These are phyloP conservation scores for Coccomyxa sp. DNA, from an alignment of 139 green algal species.

Conservation along the genomic window DNA sequence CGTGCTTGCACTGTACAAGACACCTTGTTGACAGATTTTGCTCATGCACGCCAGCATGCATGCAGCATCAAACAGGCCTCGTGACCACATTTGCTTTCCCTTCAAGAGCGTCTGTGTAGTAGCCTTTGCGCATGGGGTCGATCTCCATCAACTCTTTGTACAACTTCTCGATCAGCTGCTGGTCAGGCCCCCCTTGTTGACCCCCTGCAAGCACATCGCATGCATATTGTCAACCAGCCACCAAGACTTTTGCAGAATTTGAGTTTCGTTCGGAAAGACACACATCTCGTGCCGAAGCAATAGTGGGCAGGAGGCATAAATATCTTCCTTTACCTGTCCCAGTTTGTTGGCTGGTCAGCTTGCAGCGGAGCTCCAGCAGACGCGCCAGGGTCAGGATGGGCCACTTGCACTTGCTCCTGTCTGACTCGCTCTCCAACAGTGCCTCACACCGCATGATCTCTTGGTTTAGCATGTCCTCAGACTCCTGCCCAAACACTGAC, in stretches of 20 bases:
- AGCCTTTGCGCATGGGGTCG: conserved; percentile 37
- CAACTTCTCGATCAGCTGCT: not conserved
- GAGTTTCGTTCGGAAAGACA: not conserved
- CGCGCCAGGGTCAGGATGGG: conserved; percentile 71
- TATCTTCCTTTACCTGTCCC: not conserved
- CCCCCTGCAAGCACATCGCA: not conserved
- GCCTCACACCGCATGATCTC: conserved; percentile 39
- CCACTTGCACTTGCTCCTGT: conserved; percentile 60
- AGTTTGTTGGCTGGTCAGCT: not conserved
- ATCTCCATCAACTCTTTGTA: conserved; percentile 32
- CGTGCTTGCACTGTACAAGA: too few relatives aligned
- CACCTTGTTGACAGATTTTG: too few relatives aligned
- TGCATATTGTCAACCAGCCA: not conserved
- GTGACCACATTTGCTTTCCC: not conserved
- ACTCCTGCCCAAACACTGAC: conserved; percentile 13
- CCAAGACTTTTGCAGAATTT: not conserved
- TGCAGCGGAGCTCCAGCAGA: conserved; percentile 47
- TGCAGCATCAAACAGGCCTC: not conserved
- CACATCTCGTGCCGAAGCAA: not conserved
- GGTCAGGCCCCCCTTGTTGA: not conserved
- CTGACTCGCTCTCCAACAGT: conserved; percentile 35
- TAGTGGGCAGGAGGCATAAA: not conserved
- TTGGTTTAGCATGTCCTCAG: conserved; percentile 39
- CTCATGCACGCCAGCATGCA: too few relatives aligned
- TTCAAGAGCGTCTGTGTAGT: conserved; percentile 38